Base-by-base conservation (phyloP, 257 asterid genomes). In the Nicotiana attenuata region DNA sequence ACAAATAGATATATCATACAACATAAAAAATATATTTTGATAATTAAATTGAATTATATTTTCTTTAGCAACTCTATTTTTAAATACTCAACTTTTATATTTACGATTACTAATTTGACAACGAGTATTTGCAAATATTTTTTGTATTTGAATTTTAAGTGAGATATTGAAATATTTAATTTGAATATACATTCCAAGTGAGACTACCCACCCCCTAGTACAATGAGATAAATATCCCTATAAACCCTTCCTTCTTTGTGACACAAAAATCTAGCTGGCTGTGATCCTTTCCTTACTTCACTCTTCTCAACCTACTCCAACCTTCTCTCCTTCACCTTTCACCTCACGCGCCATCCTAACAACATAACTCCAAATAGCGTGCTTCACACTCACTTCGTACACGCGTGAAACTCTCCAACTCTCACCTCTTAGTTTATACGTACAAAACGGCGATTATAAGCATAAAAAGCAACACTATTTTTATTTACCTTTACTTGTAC, bases 211-310 rank as follows among this genome's bases (percentile, higher is more conserved):
- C 3, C 53, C 53, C 53, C 53, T 47, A 52, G 57, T 52, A 14
- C 57, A 1, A 24, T 24, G 33, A 11, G 38, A 63, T 63, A 63
- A 26, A 63, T 64, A 64, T 64, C 69, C 17, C 17, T 26, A 26
- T 26, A 20, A 17, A 60, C 31, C 5, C 66, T 10, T 14, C 57
- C 19, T 52, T 52, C 7, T 15, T 35, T 11, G 15, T 47, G 24
- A 15, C 26, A 75, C 63, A 50, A 75, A 75, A 75, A 47, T 75
- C 79, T 75, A 75, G 79, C 79, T 50, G 63, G 79, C 63, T 57
- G 24, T 50, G 79, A 75, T 50, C 41, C 63, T 73, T 73, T 73
- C 60, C 79, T 47, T 71, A 60, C 0, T 71, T 20, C 60, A 45
- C 38, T 20, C 59, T 20, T 45, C 60, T 22, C 33, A 52, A n/a